Percentiles rank a stretch among this genome's conserved stretches.
These are phyloP conservation scores for Fusarium tricinctum DNA, from an alignment of 2,329 filamentous ascomycete genomes.

Conservation along the genomic window DNA sequence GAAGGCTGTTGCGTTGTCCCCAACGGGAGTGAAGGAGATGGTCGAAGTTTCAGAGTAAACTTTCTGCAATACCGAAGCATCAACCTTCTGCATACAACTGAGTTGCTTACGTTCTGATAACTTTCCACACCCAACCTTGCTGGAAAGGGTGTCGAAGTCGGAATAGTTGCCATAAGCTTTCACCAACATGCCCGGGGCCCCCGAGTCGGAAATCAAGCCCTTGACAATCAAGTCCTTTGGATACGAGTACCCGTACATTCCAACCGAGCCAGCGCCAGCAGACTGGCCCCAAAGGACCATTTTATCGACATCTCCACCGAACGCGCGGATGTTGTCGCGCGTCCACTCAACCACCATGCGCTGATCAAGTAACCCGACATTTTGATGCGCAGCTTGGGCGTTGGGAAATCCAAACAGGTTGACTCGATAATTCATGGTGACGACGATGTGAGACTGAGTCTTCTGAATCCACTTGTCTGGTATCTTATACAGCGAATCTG, in stretches of 20 bases:
- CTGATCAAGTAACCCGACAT: conserved; percentile 16
- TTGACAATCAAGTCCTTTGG: conserved; percentile 18
- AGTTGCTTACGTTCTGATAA: background rate
- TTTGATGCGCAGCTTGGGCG: conserved; percentile 12
- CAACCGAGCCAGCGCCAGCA: conserved; percentile 22
- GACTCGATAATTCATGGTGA: conserved; percentile 27
- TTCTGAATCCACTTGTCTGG: conserved; percentile 22
- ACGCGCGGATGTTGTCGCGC: conserved; percentile 5
- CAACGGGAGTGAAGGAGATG: conserved; percentile 12
- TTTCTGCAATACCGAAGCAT: conserved; percentile 8
- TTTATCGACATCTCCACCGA: background rate
- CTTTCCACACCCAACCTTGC: conserved; percentile 3
- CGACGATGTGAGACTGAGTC: conserved; percentile 21
- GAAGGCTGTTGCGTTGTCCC: conserved; percentile 11
- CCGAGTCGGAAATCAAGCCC: conserved; percentile 15
- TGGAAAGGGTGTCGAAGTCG: conserved; percentile 13
- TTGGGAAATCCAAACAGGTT: conserved; percentile 26
- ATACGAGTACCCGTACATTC: conserved; percentile 27
- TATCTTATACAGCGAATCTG: conserved; percentile 21
- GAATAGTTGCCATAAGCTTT: conserved; percentile 15
- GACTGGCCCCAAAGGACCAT: conserved; percentile 26
- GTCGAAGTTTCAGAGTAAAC: conserved; percentile 13
- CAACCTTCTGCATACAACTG: conserved; percentile 14
- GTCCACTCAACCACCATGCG: conserved; percentile 30
- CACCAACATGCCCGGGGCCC: conserved; percentile 6